Percentiles rank a stretch among this genome's conserved stretches.
Evolutionary conservation across 495 filamentous ascomycete genomes (phyloP).

Genomic region (Xylona heveae): DNA sequence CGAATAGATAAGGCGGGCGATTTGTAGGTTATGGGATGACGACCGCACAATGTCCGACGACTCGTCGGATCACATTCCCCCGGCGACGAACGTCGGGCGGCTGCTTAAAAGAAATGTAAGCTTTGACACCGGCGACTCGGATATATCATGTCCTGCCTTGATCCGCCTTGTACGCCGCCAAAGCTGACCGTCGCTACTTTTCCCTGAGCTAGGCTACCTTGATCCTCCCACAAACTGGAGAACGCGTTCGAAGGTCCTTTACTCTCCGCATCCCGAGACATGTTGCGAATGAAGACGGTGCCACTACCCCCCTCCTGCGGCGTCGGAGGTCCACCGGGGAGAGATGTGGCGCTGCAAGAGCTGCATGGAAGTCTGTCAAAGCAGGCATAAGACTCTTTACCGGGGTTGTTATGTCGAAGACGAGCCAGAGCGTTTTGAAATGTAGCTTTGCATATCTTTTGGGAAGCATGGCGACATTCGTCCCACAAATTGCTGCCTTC

Average conservation of each 20-base stretch:
- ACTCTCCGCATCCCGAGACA: slow-evolving; percentile 18
- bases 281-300: slow-evolving; percentile 7
- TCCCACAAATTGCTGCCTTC: slow-evolving; percentile 43
- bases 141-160: too few species aligned
- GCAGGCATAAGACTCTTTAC: slow-evolving; percentile 3
- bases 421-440: slow-evolving; percentile 63
- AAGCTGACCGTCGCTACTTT: too few species aligned
- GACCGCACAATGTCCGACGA: too few species aligned
- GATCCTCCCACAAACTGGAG: slow-evolving; percentile 28
- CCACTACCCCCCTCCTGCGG: slow-evolving; percentile 19
- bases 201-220: slow-evolving; percentile 32
- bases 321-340: slow-evolving; percentile 18
- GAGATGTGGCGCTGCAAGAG: slow-evolving; percentile 1
- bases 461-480: slow-evolving; percentile 74
- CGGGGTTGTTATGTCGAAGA: slow-evolving; percentile 27
- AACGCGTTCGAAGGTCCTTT: slow-evolving; percentile 28
- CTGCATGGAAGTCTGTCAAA: not conserved
- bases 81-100: too few species aligned
- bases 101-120: too few species aligned
- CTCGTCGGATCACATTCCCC: too few species aligned
- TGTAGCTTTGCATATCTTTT: slow-evolving; percentile 84
- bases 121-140: too few species aligned
- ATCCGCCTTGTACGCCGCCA: too few species aligned
- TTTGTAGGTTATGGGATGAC: too few species aligned
- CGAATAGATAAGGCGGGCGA: too few species aligned